These are phyloP conservation scores for Kluyveromyces marxianus DNA, from an alignment of 1,139 yeast genomes.

Conservation along the genomic window DNA sequence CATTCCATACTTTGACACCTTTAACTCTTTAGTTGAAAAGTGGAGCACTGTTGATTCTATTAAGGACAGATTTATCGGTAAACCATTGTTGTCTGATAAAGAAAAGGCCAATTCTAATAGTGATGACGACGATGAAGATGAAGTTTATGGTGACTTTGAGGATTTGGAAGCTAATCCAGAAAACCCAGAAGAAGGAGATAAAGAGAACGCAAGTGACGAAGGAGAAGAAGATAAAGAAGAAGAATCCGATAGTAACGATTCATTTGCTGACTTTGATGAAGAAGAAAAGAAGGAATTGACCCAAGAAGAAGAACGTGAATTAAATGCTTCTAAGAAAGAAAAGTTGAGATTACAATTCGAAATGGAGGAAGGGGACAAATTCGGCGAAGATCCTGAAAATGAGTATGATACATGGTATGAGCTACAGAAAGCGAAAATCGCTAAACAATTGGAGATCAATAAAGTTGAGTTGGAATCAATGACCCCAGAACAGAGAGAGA, in stretches of 20 bases:
- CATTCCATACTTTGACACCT: conserved; percentile 35
- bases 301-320: conserved; percentile 62
- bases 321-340: conserved; percentile 85
- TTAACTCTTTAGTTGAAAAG: conserved; percentile 45
- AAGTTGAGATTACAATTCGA: conserved; percentile 83
- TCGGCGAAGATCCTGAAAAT: conserved; percentile 68
- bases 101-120: conserved; percentile 24
- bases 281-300: conserved; percentile 38
- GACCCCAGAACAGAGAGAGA: conserved; percentile 67
- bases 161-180: conserved; percentile 52
- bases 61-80: conserved; percentile 52
- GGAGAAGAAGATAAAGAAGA: conserved; percentile 18
- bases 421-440: conserved; percentile 92
- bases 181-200: conserved; percentile 16
- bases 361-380: conserved; percentile 74
- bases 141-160: conserved; percentile 70
- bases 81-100: conserved; percentile 40
- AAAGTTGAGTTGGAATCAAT: conserved; percentile 67
- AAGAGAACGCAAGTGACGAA: conserved; percentile 4
- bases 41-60: conserved; percentile 48
- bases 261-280: conserved; percentile 53
- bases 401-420: conserved; percentile 95
- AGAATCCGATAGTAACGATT: conserved; percentile 35
- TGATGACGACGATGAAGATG: conserved; percentile 43
- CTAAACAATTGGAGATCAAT: conserved; percentile 91